phyloP scores from a whole-genome alignment of 331 rosid genomes.

The Dryas integrifolia region DNA sequence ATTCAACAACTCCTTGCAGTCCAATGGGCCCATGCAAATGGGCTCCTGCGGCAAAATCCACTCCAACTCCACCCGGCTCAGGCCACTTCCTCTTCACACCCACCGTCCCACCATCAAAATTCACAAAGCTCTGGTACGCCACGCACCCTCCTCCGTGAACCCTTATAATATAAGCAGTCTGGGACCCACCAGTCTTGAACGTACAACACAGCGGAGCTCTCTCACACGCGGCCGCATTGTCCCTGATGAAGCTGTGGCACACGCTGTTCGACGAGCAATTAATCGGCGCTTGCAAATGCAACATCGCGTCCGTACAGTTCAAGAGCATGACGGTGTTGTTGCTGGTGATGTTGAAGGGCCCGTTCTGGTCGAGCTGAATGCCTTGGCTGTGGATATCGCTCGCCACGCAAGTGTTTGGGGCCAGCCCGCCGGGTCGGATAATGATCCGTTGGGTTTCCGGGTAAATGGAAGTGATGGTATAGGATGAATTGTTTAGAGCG shows the following conservation, averaged over 20 bases:
- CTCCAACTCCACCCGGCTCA: slow-evolving; percentile 27
- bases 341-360: slow-evolving; percentile 8
- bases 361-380: slow-evolving; percentile 3
- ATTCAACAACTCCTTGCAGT: slow-evolving; percentile 13
- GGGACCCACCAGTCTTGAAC: slow-evolving; percentile 11
- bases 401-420: background rate
- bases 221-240: background rate
- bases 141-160: slow-evolving; percentile 16
- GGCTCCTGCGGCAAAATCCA: slow-evolving; percentile 22
- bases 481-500: slow-evolving; percentile 8
- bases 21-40: background rate
- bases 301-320: slow-evolving; percentile 7
- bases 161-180: background rate
- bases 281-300: background rate
- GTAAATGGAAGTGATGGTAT: slow-evolving; percentile 12
- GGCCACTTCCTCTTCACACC: slow-evolving; percentile 11
- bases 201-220: slow-evolving; percentile 13
- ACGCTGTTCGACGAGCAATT: slow-evolving; percentile 14
- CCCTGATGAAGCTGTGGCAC: slow-evolving; percentile 17
- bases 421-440: slow-evolving; percentile 2
- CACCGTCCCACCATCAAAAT: background rate
- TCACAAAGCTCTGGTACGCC: slow-evolving; percentile 23
- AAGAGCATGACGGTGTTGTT: slow-evolving; percentile 18
- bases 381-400: slow-evolving; percentile 6
- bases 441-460: slow-evolving; percentile 1